These are phyloP conservation scores for Fusarium phyllophilum DNA, from an alignment of 2,329 filamentous ascomycete species.

Conservation along the genomic window DNA sequence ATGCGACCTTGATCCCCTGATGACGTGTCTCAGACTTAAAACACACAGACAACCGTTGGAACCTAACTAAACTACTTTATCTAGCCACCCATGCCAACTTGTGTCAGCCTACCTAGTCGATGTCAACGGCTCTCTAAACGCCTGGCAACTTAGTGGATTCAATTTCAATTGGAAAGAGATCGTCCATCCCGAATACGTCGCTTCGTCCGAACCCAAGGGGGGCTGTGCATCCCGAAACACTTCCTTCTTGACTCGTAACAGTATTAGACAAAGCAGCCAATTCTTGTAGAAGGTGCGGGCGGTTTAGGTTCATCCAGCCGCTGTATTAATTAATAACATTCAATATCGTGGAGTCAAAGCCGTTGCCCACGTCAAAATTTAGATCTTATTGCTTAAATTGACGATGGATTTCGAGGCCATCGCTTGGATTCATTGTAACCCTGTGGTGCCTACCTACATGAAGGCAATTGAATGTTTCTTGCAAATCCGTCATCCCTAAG, in stretches of 20 bases:
- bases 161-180: not conserved
- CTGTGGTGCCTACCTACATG: not conserved
- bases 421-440: not conserved
- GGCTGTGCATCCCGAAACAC: constrained; percentile 30
- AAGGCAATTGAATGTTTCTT: constrained; percentile 7
- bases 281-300: not conserved
- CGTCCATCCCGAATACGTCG: constrained; percentile 23
- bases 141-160: not conserved
- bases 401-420: not conserved
- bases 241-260: not conserved
- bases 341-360: not conserved
- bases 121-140: constrained; percentile 4
- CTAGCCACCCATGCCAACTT: not conserved
- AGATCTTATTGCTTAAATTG: not conserved
- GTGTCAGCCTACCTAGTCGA: not conserved
- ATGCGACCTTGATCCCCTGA: not conserved
- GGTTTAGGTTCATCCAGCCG: not conserved
- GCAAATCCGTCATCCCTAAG: not conserved
- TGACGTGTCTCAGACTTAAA: constrained; percentile 34
- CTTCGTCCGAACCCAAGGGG: constrained; percentile 21
- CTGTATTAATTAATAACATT: not conserved
- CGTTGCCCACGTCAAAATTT: not conserved
- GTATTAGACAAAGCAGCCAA: not conserved
- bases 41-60: constrained; percentile 27
- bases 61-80: constrained; percentile 12